Evolutionary conservation across 2,329 filamentous ascomycete genomes (phyloP), one percentile per base, ranked within the genome.

Genomic region (Alternaria triticina): DNA sequence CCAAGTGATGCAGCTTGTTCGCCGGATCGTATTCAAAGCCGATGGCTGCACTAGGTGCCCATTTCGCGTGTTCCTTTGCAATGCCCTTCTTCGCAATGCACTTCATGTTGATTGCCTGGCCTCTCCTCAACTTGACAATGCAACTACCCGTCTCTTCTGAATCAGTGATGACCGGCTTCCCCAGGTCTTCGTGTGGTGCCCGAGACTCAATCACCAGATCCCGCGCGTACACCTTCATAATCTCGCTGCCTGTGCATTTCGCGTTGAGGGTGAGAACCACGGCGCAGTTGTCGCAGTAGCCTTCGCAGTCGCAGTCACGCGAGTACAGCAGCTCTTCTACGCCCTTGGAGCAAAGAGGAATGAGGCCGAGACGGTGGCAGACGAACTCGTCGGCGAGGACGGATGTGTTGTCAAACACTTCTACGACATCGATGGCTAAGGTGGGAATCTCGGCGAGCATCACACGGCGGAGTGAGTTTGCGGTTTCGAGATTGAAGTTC

Each of bases 21-120:
- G 96, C 92, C 64, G 96, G 96, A 79, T 99, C 96, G 81, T 99
- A 99, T 81, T 99, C 96, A 78, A 99, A 99, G 23, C 93, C 94
- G 44, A 99, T 90, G 4, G 96, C 96, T 44, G 94, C 88, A 36
- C 92, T 95, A 2, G 96, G 94, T 74, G 93, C 92, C 96, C 96
- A 99, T 82, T 99, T 99, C 10, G 96, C 93, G 81, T 99, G 96
- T 80, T 99, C 96, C 85, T 99, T 99, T 40, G 95, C 94, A 69
- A 98, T 98, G 1, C 96, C 96, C 86, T 98, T 98, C 86, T 97
- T 97, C 54, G 95, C 96, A 69, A 97, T 91, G 78, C 95, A 98
- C 65, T 88, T 92, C 76, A 99, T 88, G 79, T 93, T 91, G 64
- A 99, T 83, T 81, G 97, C 94, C 82, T 99, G 96, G 3, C 91